Percentiles rank a stretch among this genome's conserved stretches.
Conservation (phyloP, 1,139 yeast species). For the Magnusiomyces fungicola region DNA sequence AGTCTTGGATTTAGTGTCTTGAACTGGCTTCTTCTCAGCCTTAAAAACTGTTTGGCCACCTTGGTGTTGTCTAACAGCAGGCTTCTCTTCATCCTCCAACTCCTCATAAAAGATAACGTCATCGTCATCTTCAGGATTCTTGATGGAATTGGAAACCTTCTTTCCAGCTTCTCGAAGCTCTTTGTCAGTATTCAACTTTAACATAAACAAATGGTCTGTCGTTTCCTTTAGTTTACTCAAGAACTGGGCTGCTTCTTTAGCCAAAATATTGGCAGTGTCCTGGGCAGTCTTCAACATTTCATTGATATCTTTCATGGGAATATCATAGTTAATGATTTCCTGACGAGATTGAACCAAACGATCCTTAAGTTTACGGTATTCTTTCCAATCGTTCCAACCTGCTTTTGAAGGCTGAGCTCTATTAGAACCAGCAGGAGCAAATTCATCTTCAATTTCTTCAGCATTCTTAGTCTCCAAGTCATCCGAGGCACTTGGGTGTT, state of each 20-base stretch:
- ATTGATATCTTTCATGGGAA: constrained; percentile 46
- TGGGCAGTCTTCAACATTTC: constrained; percentile 50
- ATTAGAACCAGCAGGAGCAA: constrained; percentile 6
- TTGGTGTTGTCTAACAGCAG: not conserved
- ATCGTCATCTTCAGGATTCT: constrained; percentile 19
- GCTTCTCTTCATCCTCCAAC: constrained; percentile 14
- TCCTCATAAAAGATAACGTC: constrained; percentile 24
- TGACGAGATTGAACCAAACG: constrained; percentile 51
- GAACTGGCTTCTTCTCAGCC: not conserved
- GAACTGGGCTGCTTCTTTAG: constrained; percentile 65
- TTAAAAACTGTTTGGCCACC: not conserved
- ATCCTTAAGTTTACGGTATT: constrained; percentile 52
- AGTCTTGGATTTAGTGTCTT: too few species aligned
- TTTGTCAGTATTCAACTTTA: constrained; percentile 32
- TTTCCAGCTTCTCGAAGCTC: constrained; percentile 12
- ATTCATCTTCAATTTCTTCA: constrained; percentile 7
- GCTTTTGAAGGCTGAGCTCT: constrained; percentile 30
- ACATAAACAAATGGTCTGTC: constrained; percentile 75
- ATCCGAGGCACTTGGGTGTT: constrained; percentile 10
- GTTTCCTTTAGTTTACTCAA: constrained; percentile 67
- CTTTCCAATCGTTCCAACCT: constrained; percentile 62
- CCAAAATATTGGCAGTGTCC: constrained; percentile 50
- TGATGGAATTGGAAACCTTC: not conserved
- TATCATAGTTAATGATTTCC: constrained; percentile 42
- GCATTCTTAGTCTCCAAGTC: constrained; percentile 11